Conservation (phyloP, 768 basidiomycete species). For the Austroboletus festivus region DNA sequence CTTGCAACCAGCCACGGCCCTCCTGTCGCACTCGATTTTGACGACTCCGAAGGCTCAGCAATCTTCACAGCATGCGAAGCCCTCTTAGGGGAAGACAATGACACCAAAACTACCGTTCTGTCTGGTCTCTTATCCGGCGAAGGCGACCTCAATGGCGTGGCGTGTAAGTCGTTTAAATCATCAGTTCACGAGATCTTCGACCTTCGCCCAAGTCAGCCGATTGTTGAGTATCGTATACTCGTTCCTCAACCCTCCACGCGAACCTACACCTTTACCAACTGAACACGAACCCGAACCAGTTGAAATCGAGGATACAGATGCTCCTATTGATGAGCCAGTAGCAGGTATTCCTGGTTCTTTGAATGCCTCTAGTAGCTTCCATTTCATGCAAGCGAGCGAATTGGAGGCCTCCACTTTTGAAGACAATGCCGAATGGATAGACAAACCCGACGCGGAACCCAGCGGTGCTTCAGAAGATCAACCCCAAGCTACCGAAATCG, state of each 20-base stretch:
- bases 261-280: conserved; percentile 33
- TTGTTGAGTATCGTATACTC: conserved; percentile 54
- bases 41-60: conserved; percentile 51
- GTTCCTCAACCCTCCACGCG: conserved; percentile 47
- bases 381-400: conserved; percentile 82
- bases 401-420: conserved; percentile 56
- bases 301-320: conserved; percentile 33
- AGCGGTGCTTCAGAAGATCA: conserved; percentile 17
- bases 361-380: conserved; percentile 56
- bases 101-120: conserved; percentile 49
- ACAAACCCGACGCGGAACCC: conserved; percentile 40
- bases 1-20: conserved; percentile 45
- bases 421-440: conserved; percentile 54
- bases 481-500: conserved; percentile 8
- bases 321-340: conserved; percentile 29
- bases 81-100: conserved; percentile 54
- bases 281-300: conserved; percentile 24
- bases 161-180: conserved; percentile 48
- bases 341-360: conserved; percentile 39
- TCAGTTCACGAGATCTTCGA: conserved; percentile 5
- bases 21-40: conserved; percentile 40
- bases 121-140: conserved; percentile 53
- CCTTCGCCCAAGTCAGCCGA: conserved; percentile 49
- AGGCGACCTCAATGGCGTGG: conserved; percentile 59
- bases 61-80: conserved; percentile 51